A percentile compares a stretch with the other conserved stretches of the same genome.
These are phyloP conservation scores for Chenopodium album DNA, from an alignment of 148 eudicot genomes.

Conservation along the genomic window DNA sequence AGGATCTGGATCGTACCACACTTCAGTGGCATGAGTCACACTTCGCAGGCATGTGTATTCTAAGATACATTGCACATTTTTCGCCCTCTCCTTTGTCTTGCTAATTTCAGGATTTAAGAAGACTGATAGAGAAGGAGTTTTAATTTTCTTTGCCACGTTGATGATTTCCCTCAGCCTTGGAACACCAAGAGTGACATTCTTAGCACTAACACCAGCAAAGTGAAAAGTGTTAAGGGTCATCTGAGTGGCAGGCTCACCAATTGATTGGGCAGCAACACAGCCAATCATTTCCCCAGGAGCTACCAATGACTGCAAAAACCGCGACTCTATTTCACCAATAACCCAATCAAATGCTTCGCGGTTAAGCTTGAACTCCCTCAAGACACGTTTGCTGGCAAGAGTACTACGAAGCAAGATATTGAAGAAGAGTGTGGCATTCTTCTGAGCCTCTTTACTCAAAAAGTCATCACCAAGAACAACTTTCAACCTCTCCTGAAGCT, in stretches of 20 bases:
- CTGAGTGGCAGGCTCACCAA: slow-evolving; percentile 99
- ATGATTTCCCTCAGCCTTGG: slow-evolving; percentile 98
- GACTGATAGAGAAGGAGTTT: slow-evolving; percentile 95
- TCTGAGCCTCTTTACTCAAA: slow-evolving; percentile 92
- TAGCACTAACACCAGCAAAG: slow-evolving; percentile 99
- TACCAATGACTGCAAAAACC: slow-evolving; percentile 94
- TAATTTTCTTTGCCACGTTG: slow-evolving; percentile 95
- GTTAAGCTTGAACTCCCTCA: slow-evolving; percentile 86
- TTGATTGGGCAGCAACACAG: slow-evolving; percentile 99
- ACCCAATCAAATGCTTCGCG: slow-evolving; percentile 98
- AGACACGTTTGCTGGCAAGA: slow-evolving; percentile 87
- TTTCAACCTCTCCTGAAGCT: slow-evolving; percentile 89
- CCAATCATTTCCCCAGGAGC: slow-evolving; percentile 99
- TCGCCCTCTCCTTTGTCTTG: slow-evolving; percentile 83
- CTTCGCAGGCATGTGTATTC: slow-evolving; percentile 94
- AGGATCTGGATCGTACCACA: slow-evolving; percentile 98
- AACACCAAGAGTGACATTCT: slow-evolving; percentile 98
- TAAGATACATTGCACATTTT: slow-evolving; percentile 88
- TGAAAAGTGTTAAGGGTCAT: slow-evolving; percentile 98
- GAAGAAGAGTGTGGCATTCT: slow-evolving; percentile 94
- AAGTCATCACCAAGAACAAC: slow-evolving; percentile 96
- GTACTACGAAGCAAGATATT: slow-evolving; percentile 91
- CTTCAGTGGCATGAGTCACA: slow-evolving; percentile 98
- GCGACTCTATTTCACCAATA: slow-evolving; percentile 92
- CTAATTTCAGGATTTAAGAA: slow-evolving; percentile 75